Percentiles rank a stretch among this genome's conserved stretches.
phyloP scores from a whole-genome alignment of 2,329 filamentous ascomycete species.

The Phyllosticta ampelicida region DNA sequence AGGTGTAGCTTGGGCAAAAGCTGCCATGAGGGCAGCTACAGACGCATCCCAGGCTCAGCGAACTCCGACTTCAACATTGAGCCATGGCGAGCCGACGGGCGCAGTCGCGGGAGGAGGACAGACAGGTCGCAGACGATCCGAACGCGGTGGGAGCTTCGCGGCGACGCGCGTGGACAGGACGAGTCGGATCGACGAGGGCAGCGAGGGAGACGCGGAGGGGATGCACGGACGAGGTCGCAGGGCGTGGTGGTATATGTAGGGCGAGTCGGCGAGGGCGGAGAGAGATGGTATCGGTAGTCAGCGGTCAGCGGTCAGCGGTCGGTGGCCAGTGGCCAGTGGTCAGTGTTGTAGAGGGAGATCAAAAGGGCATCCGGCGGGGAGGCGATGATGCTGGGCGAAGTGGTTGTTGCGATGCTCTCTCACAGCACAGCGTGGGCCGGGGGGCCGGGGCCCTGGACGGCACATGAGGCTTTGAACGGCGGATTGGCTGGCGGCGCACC shows the following conservation, averaged over 20 bases:
- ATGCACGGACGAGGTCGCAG: not conserved
- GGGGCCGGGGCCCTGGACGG: not conserved
- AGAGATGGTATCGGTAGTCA: not conserved
- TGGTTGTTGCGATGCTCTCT: not conserved
- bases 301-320: no score
- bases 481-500: not conserved
- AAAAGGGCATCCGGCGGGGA: not conserved
- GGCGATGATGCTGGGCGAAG: not conserved
- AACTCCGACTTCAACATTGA: constrained; percentile 1
- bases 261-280: not conserved
- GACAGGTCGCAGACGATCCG: not conserved
- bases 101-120: not conserved
- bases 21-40: constrained; percentile 25
- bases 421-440: not conserved
- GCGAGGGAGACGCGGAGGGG: not conserved
- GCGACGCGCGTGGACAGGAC: not conserved
- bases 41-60: constrained; percentile 9
- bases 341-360: not conserved
- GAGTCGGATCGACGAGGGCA: not conserved
- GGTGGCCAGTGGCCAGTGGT: no score
- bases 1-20: constrained; percentile 18
- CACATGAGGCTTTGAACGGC: constrained; percentile 7
- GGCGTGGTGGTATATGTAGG: not conserved
- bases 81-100: not conserved
- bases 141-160: not conserved